Evolutionary conservation across 1,284 basidiomycete genomes (phyloP).

Genomic region (Porodaedalea pini): DNA sequence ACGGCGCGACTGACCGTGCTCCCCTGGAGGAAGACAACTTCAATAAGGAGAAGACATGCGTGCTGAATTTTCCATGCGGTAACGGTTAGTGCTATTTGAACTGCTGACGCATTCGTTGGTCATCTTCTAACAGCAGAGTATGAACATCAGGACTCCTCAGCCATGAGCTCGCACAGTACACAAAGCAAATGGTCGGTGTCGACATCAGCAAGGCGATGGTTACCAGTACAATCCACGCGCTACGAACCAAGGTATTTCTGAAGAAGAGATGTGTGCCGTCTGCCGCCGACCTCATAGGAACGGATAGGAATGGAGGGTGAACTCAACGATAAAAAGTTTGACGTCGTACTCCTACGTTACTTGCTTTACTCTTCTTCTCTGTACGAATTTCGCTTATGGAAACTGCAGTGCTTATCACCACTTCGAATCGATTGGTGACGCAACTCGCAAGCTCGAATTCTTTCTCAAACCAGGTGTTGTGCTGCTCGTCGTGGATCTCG

Average conservation of each 20-base stretch:
- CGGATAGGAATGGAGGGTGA: too few relatives aligned
- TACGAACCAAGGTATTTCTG: conserved; percentile 50
- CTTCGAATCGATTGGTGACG: conserved; percentile 46
- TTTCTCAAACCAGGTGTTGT: conserved; percentile 60
- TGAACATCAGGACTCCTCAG: conserved; percentile 54
- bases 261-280: conserved; percentile 59
- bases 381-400: neutral
- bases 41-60: conserved; percentile 48
- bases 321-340: conserved; percentile 52
- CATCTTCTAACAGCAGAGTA: neutral
- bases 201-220: conserved; percentile 67
- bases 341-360: conserved; percentile 53
- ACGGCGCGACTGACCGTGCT: conserved; percentile 36
- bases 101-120: neutral
- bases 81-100: conserved; percentile 41
- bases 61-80: conserved; percentile 73
- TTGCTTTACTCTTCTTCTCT: neutral
- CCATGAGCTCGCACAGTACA: conserved; percentile 48
- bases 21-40: conserved; percentile 48
- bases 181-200: conserved; percentile 59
- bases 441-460: conserved; percentile 48
- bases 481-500: conserved; percentile 57
- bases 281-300: conserved; percentile 45
- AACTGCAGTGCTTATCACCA: conserved; percentile 69
- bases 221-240: conserved; percentile 55